Percentiles rank a stretch among this genome's conserved stretches.
Evolutionary conservation across 202 grass and related monocot genomes (phyloP).

Genomic region (Zizania palustris): DNA sequence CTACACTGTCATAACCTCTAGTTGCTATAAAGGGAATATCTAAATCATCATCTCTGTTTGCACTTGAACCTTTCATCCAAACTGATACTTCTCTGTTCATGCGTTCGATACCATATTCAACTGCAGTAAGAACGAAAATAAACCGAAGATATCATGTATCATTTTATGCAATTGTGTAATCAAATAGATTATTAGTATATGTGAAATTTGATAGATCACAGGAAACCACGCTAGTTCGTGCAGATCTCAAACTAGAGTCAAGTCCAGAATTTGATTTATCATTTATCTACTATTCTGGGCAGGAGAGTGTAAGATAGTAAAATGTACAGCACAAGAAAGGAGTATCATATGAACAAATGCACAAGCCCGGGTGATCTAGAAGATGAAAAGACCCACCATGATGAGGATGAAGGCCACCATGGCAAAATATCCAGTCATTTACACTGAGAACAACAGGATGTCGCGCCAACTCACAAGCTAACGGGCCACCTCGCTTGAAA

Average conservation of each 20-base stretch:
- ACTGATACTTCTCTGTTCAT: slow-evolving; percentile 85
- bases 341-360: neutral
- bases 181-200: slow-evolving; percentile 1
- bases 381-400: slow-evolving; percentile 56
- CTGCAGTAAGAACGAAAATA: slow-evolving; percentile 40
- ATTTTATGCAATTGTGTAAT: neutral
- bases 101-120: slow-evolving; percentile 80
- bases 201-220: neutral
- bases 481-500: slow-evolving; percentile 69
- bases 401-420: slow-evolving; percentile 96
- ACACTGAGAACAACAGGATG: slow-evolving; percentile 81
- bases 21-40: slow-evolving; percentile 81
- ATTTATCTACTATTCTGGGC: neutral
- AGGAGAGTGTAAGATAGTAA: neutral
- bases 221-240: neutral
- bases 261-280: neutral
- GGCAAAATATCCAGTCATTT: slow-evolving; percentile 95
- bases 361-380: neutral
- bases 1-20: slow-evolving; percentile 87
- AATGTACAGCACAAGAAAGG: neutral
- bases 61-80: slow-evolving; percentile 71
- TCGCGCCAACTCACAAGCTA: slow-evolving; percentile 76
- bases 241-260: neutral
- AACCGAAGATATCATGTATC: slow-evolving; percentile 13
- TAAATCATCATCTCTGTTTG: slow-evolving; percentile 42